A percentile compares a stretch with the other conserved stretches of the same genome.
Conservation (phyloP, 2,329 filamentous ascomycete genomes). For the Thelonectria olida region DNA sequence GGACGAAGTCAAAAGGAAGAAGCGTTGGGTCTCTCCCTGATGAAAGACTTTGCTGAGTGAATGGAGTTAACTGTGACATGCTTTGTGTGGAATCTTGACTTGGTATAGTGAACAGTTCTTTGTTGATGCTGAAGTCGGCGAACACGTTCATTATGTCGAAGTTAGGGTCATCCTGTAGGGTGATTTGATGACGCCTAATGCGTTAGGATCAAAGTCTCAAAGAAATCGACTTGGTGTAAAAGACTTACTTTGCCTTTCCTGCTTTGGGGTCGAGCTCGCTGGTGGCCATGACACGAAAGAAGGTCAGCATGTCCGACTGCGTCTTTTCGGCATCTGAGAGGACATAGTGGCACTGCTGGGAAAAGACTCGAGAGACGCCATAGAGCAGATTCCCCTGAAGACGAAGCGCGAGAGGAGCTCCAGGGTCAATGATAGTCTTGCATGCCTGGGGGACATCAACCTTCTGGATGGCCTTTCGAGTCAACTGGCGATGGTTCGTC, state of each 20-base stretch:
- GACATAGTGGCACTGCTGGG: conserved; percentile 87
- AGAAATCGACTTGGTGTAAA: conserved; percentile 33
- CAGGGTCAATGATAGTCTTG: conserved; percentile 82
- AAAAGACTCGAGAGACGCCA: conserved; percentile 85
- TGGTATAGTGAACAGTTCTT: conserved; percentile 43
- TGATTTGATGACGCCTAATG: conserved; percentile 75
- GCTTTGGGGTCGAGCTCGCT: conserved; percentile 75
- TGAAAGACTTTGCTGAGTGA: conserved; percentile 44
- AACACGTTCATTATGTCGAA: conserved; percentile 60
- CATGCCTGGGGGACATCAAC: conserved; percentile 90
- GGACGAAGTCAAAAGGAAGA: conserved; percentile 44
- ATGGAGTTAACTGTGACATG: conserved; percentile 57
- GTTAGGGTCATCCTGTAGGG: conserved; percentile 82
- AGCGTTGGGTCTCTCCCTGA: conserved; percentile 40
- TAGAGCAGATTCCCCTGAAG: conserved; percentile 90
- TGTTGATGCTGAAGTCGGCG: conserved; percentile 48
- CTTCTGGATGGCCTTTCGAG: conserved; percentile 85
- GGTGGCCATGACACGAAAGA: conserved; percentile 64
- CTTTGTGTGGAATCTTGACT: conserved; percentile 50
- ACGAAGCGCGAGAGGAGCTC: conserved; percentile 87
- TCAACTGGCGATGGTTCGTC: conserved; percentile 76
- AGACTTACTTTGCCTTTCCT: conserved; percentile 74
- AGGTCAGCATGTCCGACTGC: conserved; percentile 75
- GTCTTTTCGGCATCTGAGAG: conserved; percentile 81
- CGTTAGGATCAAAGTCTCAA: conserved; percentile 44